A percentile compares a stretch with the other conserved stretches of the same genome.
Evolutionary conservation across 2,329 filamentous ascomycete species (phyloP).

Genomic region (Fusarium sp.): DNA sequence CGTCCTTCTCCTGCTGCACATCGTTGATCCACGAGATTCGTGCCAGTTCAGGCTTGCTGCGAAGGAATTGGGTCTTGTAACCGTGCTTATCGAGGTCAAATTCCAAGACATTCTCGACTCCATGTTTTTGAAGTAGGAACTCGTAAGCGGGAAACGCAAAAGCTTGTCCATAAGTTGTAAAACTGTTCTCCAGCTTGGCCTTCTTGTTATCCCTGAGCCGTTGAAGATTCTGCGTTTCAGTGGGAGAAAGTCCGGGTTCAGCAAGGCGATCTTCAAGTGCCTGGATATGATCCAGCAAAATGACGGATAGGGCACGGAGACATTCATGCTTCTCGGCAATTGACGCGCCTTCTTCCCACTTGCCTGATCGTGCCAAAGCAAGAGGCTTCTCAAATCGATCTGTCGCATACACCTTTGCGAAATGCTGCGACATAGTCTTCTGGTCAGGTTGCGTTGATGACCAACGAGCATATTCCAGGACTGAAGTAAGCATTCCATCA

Average conservation of each 20-base stretch:
- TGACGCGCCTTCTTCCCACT: constrained; percentile 69
- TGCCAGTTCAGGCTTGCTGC: constrained; percentile 76
- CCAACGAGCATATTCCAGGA: constrained; percentile 67
- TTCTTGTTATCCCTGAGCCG: constrained; percentile 58
- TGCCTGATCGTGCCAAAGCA: constrained; percentile 65
- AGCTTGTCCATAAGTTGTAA: constrained; percentile 72
- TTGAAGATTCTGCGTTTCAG: constrained; percentile 50
- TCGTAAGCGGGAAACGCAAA: constrained; percentile 86
- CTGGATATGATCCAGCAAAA: constrained; percentile 67
- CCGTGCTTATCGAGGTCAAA: constrained; percentile 75
- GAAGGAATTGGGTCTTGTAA: constrained; percentile 84
- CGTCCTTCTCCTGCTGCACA: constrained; percentile 80
- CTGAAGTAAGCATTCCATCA: constrained; percentile 66
- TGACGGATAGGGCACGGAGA: constrained; percentile 67
- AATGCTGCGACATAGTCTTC: constrained; percentile 60
- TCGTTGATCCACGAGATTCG: constrained; percentile 97
- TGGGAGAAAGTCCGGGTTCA: constrained; percentile 47
- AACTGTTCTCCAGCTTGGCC: constrained; percentile 64
- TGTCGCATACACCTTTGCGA: constrained; percentile 61
- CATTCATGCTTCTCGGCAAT: constrained; percentile 70
- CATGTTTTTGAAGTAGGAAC: constrained; percentile 76
- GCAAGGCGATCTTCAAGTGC: constrained; percentile 49
- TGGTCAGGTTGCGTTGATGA: constrained; percentile 60
- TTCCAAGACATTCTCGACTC: constrained; percentile 76
- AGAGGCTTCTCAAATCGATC: constrained; percentile 67